Base-by-base conservation (phyloP, 441 rosid genomes). In the Gossypium gossypioides region DNA sequence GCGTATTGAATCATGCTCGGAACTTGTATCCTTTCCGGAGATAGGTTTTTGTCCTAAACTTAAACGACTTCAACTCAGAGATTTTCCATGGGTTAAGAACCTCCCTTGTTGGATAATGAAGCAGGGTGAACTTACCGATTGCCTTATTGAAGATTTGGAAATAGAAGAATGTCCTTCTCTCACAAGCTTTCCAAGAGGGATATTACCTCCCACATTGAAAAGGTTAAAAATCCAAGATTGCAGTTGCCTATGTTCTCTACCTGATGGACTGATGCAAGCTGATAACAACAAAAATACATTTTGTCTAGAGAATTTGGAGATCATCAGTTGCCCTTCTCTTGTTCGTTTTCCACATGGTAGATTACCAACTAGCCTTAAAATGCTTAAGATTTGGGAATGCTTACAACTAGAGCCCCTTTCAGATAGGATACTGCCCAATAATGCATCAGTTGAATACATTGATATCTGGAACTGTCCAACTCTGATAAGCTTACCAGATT, bases 351-450 rank as follows among this genome's bases (percentile, higher is more conserved):
- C 74, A 18, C 16, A 58, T 22, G 74, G 66, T 16, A 58, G 9
- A 15, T 25, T 71, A 42, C 74, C 74, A 2, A 12, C 61, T 16
- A 64, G 71, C 0, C 77, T 78, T 2, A 78, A 22, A 37, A 63
- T 1, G 9, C 63, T 78, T 7, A 68, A 69, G 46, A 74, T 78
- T 10, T 12, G 29, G 21, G 15, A 65, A 46, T 77, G 77, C 24
- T 2, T 0, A n/a, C 64, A 48, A 3, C 55, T 77, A 40, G 68
- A 74, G 61, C 58, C 69, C 4, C 10, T 72, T 48, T 50, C 69
- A 9, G 69, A 72, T 21, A 29, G 6, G 29, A 48, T 72, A 32
- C 51, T 72, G 59, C 58, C 34, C 6, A 48, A 50, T 12, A 60
- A 48, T 27, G 32, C 21, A 4, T 60, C 80, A n/a, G 67, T 77